Evolutionary conservation across 352 stramenopile genomes (phyloP).

Genomic region (Aphanomyces euteiches): DNA sequence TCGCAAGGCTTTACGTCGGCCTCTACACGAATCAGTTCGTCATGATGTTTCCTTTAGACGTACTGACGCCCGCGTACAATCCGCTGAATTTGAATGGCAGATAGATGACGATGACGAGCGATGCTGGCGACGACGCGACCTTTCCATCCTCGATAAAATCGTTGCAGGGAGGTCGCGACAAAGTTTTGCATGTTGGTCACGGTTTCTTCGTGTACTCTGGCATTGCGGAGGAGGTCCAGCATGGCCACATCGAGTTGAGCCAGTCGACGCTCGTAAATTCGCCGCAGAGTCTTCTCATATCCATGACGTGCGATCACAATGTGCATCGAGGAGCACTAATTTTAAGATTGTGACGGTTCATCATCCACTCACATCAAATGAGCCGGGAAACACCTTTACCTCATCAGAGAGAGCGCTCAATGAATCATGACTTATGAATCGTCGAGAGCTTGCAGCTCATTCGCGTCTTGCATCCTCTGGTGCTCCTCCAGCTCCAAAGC

Average conservation of each 20-base stretch:
- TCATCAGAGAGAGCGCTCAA: too few relatives aligned
- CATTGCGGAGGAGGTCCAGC: constrained; percentile 17
- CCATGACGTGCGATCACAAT: too few relatives aligned
- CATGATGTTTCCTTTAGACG: not conserved
- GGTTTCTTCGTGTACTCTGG: constrained; percentile 58
- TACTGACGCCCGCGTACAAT: constrained; percentile 53
- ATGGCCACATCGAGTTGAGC: constrained; percentile 4
- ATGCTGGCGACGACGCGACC: constrained; percentile 40
- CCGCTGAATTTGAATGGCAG: constrained; percentile 54
- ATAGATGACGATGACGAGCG: constrained; percentile 41
- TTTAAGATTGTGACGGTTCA: too few relatives aligned
- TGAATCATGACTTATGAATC: too few relatives aligned
- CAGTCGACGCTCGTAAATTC: constrained; percentile 24
- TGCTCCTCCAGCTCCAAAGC: too few relatives aligned
- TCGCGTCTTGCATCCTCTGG: too few relatives aligned
- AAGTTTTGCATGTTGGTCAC: constrained; percentile 68
- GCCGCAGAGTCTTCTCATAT: not conserved
- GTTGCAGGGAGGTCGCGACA: constrained; percentile 64
- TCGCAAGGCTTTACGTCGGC: constrained; percentile 33
- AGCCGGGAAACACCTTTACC: too few relatives aligned
- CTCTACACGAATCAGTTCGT: constrained; percentile 3
- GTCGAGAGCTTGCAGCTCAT: too few relatives aligned
- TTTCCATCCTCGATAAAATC: constrained; percentile 58
- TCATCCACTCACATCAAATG: too few relatives aligned
- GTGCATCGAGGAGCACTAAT: too few relatives aligned